phyloP scores from a whole-genome alignment of 805 yeast genomes.

The Metschnikowia rubicola region DNA sequence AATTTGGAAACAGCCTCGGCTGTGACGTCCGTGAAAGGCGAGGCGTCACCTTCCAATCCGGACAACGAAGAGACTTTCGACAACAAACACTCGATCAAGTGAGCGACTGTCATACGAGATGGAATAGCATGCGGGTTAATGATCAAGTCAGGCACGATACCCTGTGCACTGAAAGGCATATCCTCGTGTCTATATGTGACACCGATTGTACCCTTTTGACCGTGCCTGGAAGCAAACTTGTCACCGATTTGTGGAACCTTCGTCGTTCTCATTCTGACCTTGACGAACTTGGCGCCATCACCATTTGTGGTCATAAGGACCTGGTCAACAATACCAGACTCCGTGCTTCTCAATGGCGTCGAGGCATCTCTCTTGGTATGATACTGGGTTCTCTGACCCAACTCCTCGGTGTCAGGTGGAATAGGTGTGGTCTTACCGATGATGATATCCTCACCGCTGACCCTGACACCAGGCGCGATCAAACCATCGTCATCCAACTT shows the following conservation, averaged over 20 bases:
- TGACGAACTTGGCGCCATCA: constrained; percentile 95
- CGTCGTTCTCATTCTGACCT: constrained; percentile 98
- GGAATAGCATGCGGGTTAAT: constrained; percentile 99
- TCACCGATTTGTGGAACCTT: constrained; percentile 99
- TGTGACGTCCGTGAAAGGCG: constrained; percentile 97
- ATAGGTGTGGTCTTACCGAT: constrained; percentile 99
- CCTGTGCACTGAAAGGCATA: constrained; percentile 96
- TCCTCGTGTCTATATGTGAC: constrained; percentile 97
- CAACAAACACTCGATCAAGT: constrained; percentile 94
- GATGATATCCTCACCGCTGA: constrained; percentile 97
- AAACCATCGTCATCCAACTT: constrained; percentile 97
- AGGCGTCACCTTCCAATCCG: constrained; percentile 98
- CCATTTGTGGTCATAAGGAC: constrained; percentile 95
- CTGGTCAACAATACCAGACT: constrained; percentile 97
- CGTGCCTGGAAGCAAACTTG: constrained; percentile 98
- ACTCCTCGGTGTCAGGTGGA: constrained; percentile 98
- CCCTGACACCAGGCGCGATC: constrained; percentile 97
- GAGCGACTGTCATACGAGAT: constrained; percentile 99
- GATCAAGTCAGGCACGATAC: constrained; percentile 94
- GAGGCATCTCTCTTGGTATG: constrained; percentile 99
- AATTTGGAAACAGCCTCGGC: constrained; percentile 94
- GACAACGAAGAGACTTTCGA: constrained; percentile 92
- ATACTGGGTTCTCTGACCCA: constrained; percentile 97
- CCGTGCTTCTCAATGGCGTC: constrained; percentile 94
- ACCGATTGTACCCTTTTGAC: constrained; percentile 99